Evolutionary conservation across 306 rosid species (phyloP).

Genomic region (Begonia fuchsioides): DNA sequence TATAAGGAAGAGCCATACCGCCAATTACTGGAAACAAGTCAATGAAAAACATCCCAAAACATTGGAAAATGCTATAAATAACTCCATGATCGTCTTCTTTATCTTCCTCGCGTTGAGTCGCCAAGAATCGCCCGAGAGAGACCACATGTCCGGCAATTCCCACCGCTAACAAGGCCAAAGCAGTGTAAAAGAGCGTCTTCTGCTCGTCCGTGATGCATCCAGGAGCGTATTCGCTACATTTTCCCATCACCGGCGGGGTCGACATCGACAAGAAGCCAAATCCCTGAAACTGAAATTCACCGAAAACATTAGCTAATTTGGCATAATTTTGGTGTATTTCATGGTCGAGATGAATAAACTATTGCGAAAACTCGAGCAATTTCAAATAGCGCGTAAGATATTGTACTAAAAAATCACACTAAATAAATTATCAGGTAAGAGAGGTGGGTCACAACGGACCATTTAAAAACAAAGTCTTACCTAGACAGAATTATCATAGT

Average conservation of each 20-base stretch:
- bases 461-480: too few species aligned
- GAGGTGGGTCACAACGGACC: too few species aligned
- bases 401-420: too few species aligned
- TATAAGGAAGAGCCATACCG: constrained; percentile 2
- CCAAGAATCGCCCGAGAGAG: not conserved
- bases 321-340: not conserved
- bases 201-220: constrained; percentile 11
- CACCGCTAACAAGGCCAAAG: constrained; percentile 6
- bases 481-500: too few species aligned
- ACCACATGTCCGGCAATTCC: constrained; percentile 11
- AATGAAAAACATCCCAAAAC: not conserved
- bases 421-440: too few species aligned
- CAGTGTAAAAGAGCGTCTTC: constrained; percentile 12
- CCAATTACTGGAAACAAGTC: constrained; percentile 6
- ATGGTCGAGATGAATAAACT: not conserved
- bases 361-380: too few species aligned
- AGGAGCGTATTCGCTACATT: constrained; percentile 9
- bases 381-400: too few species aligned
- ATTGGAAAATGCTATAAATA: too few species aligned
- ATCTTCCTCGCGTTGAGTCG: not conserved
- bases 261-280: constrained; percentile 19
- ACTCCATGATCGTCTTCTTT: not conserved
- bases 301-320: not conserved
- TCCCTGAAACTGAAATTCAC: constrained; percentile 10
- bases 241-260: constrained; percentile 14